phyloP scores from a whole-genome alignment of 306 rosid species.

The Mimosa bimucronata region DNA sequence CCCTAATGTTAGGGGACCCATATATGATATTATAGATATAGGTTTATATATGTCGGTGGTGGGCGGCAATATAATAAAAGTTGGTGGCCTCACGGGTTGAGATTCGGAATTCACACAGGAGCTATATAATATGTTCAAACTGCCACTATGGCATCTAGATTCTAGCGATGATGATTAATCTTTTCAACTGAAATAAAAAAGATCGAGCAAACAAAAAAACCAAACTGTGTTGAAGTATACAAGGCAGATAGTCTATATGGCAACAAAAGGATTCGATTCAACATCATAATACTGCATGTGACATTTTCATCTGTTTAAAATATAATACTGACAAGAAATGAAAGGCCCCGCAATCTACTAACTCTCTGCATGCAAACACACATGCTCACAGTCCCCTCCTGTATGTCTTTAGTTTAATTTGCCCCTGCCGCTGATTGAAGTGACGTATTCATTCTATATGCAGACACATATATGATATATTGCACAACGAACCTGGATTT shows the following conservation, averaged over 20 bases:
- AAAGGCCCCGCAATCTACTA: constrained; percentile 40
- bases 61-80: background rate
- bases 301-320: constrained; percentile 44
- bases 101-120: background rate
- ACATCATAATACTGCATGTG: constrained; percentile 48
- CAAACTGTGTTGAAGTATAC: background rate
- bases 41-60: constrained; percentile 7
- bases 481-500: background rate
- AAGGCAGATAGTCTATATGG: constrained; percentile 30
- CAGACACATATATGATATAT: background rate
- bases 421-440: constrained; percentile 20
- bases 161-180: background rate
- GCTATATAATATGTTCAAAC: background rate
- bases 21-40: background rate
- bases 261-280: constrained; percentile 41
- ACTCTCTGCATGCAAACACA: constrained; percentile 28
- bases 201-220: background rate
- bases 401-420: no score
- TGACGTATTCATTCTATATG: background rate
- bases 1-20: constrained; percentile 13
- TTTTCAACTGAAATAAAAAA: background rate
- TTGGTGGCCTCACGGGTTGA: constrained; percentile 4
- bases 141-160: constrained; percentile 1
- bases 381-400: constrained; percentile 23
- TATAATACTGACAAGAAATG: constrained; percentile 29